phyloP scores from a whole-genome alignment of 2,329 filamentous ascomycete genomes.

The Canariomyces notabilis region DNA sequence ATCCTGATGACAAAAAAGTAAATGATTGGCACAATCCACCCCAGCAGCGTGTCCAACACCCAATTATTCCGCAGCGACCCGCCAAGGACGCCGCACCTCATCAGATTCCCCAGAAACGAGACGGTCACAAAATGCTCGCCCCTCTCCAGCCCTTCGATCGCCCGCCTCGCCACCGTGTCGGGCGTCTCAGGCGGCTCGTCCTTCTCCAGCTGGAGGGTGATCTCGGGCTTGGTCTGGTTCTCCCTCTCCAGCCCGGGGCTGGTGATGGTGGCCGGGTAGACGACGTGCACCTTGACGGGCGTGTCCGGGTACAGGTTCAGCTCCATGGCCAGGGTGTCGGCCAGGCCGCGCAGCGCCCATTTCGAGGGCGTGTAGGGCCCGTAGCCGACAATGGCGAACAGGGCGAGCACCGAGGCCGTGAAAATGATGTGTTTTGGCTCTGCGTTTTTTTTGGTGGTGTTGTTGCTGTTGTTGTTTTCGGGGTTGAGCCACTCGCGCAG shows the following conservation, averaged over 20 bases:
- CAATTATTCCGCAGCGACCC: constrained; percentile 54
- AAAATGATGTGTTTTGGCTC: constrained; percentile 76
- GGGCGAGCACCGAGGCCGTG: constrained; percentile 71
- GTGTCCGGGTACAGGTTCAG: constrained; percentile 74
- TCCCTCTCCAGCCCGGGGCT: constrained; percentile 71
- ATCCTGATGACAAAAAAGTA: constrained; percentile 55
- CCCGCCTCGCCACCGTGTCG: constrained; percentile 65
- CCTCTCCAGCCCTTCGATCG: constrained; percentile 70
- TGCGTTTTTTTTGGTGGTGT: too few species aligned
- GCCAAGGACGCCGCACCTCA: constrained; percentile 59
- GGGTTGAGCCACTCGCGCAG: constrained; percentile 67
- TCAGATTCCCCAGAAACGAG: constrained; percentile 63
- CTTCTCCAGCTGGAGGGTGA: constrained; percentile 76
- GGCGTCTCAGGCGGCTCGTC: constrained; percentile 75
- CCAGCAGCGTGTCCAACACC: constrained; percentile 54
- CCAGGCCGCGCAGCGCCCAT: constrained; percentile 74
- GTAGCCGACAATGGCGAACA: constrained; percentile 78
- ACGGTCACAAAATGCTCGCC: constrained; percentile 78
- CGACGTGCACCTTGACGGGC: constrained; percentile 68
- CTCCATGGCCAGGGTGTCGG: constrained; percentile 80
- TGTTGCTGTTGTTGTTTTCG: constrained; percentile 31
- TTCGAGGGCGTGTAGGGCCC: constrained; percentile 79
- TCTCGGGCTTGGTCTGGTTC: constrained; percentile 70
- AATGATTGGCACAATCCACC: constrained; percentile 48
- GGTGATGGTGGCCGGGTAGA: constrained; percentile 80